phyloP scores from a whole-genome alignment of 331 rosid species.

The Dryas integrifolia region DNA sequence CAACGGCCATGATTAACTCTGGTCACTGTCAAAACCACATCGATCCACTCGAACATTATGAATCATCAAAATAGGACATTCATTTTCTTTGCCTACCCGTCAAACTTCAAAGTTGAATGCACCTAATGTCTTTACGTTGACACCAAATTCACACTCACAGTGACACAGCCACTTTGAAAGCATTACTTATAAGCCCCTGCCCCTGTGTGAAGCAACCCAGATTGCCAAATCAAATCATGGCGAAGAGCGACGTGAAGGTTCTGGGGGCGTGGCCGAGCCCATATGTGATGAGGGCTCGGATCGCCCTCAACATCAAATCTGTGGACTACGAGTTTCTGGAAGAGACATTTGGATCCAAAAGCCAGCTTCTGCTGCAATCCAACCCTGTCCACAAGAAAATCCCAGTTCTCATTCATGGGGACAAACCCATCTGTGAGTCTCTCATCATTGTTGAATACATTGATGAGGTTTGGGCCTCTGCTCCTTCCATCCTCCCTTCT shows the following conservation, averaged over 20 bases:
- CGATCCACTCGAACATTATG: no score
- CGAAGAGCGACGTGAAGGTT: conserved; percentile 40
- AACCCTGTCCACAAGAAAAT: conserved; percentile 61
- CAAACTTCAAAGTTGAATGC: neutral
- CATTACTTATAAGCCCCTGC: no score
- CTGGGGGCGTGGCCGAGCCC: conserved; percentile 57
- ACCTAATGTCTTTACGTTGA: neutral
- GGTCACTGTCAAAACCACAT: no score
- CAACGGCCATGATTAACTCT: no score
- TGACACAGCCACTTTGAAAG: neutral
- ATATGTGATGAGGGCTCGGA: conserved; percentile 35
- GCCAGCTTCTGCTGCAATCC: conserved; percentile 55
- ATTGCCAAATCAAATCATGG: conserved; percentile 24
- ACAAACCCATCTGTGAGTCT: conserved; percentile 55
- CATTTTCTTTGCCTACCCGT: neutral
- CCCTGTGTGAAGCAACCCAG: no score
- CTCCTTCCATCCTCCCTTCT: conserved; percentile 50
- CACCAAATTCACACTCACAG: neutral
- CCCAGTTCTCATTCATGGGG: conserved; percentile 58
- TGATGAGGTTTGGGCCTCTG: conserved; percentile 54
- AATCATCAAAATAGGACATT: neutral
- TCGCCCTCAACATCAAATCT: conserved; percentile 56
- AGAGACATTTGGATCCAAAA: conserved; percentile 43
- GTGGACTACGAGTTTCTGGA: conserved; percentile 40
- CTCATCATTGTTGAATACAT: conserved; percentile 57